Base-by-base conservation (phyloP, 148 eudicot genomes). In the Pharnaceum exiguum region DNA sequence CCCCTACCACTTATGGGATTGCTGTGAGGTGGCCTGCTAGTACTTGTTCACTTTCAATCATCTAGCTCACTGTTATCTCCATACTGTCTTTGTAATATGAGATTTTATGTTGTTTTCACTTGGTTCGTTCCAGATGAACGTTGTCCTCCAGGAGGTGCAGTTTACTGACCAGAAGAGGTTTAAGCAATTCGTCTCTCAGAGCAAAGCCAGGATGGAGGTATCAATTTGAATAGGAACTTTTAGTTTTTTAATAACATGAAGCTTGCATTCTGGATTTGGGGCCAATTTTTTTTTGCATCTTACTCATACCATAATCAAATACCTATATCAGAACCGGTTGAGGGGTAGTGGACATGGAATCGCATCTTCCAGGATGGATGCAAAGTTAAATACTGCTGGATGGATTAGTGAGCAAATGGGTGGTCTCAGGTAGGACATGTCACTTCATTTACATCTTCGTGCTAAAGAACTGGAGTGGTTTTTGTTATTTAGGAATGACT, bases 121-220 rank as follows among this genome's bases (percentile, higher is more conserved):
- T 64, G 67, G 33, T 35, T 32, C 37, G 44, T 62, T 75, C 42
- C 68, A 90, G 97, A 72, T 90, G 42, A 90, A 84, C 65, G 40
- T 82, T 37, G 66, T 90, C 60, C 76, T 90, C 55, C 97, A 90
- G 77, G 99, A 93, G 73, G 99, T 93, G 53, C 89, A 86, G 35
- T 82, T 93, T 60, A 84, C 95, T 53, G 99, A 93, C 67, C 96
- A 86, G 61, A 82, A 82, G 61, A 89, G 99, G 25, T 93, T 93
- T 65, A 93, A 82, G 82, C 99, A 93, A 81, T 93, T 93, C 77
- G 96, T 93, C 73, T 86, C 91, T 57, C 99, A 93, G 70, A 86
- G 99, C 84, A 93, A 75, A 82, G 87, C 96, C 47, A 78, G 89
- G 70, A 86, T 93, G 99, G 99, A 93, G 99, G 99, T 93, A 88